Evolutionary conservation across 257 asterid genomes (phyloP).

Genomic region (Solanum etuberosum): DNA sequence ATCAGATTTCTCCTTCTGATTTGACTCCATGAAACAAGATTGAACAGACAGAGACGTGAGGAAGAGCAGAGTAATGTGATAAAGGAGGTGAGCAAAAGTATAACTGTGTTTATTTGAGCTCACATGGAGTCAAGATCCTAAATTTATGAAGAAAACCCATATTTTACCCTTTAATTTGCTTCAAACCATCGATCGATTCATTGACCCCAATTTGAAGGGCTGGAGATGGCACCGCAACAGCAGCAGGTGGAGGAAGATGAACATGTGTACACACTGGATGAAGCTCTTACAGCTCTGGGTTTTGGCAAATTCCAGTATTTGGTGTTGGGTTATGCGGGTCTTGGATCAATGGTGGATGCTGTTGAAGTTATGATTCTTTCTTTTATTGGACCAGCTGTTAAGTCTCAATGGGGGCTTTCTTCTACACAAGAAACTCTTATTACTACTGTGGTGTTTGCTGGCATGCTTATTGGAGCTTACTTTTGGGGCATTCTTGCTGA

Average conservation of each 20-base stretch:
- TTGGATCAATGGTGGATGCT: constrained; percentile 64
- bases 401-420: constrained; percentile 59
- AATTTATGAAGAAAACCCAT: not conserved
- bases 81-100: not conserved
- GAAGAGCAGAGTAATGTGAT: not conserved
- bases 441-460: constrained; percentile 65
- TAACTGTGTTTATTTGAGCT: not conserved
- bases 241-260: not conserved
- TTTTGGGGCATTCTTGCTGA: constrained; percentile 62
- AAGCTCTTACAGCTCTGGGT: constrained; percentile 59
- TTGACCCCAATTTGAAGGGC: not conserved
- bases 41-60: not conserved
- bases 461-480: constrained; percentile 78
- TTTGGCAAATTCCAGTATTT: constrained; percentile 60
- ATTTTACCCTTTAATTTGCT: not conserved
- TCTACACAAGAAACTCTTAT: constrained; percentile 49
- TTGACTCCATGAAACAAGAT: not conserved
- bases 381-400: constrained; percentile 64
- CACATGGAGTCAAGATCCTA: not conserved
- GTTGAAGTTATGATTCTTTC: constrained; percentile 80
- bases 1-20: not conserved
- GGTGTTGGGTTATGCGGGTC: constrained; percentile 63
- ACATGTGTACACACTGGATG: constrained; percentile 41
- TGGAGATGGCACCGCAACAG: not conserved
- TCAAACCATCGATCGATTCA: not conserved